Conservation (phyloP, 2,329 filamentous ascomycete species). For the Tolypocladium inflatum region DNA sequence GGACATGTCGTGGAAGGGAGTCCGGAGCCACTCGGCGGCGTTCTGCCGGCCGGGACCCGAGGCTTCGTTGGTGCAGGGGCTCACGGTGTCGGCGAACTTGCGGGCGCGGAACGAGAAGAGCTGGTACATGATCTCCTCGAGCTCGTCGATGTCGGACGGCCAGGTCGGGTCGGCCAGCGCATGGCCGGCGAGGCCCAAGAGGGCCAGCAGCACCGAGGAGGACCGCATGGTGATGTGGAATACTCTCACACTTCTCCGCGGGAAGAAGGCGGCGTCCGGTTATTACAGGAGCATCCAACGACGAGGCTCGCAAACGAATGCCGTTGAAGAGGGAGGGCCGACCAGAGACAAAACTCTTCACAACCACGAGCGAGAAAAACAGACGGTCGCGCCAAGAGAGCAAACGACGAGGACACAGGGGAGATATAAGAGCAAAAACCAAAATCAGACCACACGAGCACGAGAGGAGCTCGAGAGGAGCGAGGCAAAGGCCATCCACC, state of each 20-base stretch:
- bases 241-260: background rate
- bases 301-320: background rate
- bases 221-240: constrained; percentile 9
- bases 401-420: background rate
- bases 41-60: constrained; percentile 45
- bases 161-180: constrained; percentile 44
- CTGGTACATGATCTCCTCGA: constrained; percentile 56
- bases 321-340: background rate
- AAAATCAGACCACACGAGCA: background rate
- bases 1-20: constrained; percentile 53
- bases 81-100: constrained; percentile 46
- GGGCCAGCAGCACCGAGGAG: constrained; percentile 17
- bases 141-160: constrained; percentile 49
- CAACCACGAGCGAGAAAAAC: background rate
- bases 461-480: background rate
- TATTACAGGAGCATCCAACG: background rate
- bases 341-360: background rate
- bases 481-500: background rate
- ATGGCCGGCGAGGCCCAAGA: constrained; percentile 25
- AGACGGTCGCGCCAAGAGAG: background rate
- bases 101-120: constrained; percentile 43
- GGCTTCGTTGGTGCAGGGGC: constrained; percentile 44
- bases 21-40: constrained; percentile 52
- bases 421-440: background rate
- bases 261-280: background rate